A percentile compares a stretch with the other conserved stretches of the same genome.
Evolutionary conservation across 805 yeast genomes (phyloP).

Genomic region (Clavispora fructus): DNA sequence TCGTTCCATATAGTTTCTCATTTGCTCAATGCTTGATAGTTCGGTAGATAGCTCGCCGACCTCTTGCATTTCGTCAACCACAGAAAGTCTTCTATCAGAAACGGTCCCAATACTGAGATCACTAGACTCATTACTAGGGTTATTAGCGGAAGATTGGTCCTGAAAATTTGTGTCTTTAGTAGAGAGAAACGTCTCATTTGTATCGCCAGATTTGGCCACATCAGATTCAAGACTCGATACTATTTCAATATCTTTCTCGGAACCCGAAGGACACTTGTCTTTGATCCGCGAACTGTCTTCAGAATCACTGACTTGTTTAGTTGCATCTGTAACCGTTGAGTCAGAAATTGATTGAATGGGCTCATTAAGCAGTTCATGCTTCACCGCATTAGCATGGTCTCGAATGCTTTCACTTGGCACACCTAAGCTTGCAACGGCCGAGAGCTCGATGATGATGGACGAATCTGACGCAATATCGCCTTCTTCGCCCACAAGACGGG

Average conservation of each 20-base stretch:
- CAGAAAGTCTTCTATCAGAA: background rate
- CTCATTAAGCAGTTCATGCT: background rate
- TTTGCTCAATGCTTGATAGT: background rate
- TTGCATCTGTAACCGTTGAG: background rate
- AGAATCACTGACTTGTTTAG: slow-evolving; percentile 9
- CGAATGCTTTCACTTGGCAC: background rate
- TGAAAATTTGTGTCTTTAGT: background rate
- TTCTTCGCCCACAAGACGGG: background rate
- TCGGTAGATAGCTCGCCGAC: too few relatives aligned
- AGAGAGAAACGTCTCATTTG: background rate
- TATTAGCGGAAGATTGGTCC: slow-evolving; percentile 2
- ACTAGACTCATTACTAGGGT: background rate
- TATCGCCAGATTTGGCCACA: background rate
- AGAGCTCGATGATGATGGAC: background rate
- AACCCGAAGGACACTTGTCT: background rate
- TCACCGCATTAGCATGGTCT: background rate
- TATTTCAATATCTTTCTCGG: slow-evolving; percentile 1
- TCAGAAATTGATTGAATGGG: background rate
- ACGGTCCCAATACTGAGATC: background rate
- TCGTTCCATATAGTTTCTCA: background rate
- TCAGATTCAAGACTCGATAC: slow-evolving; percentile 2
- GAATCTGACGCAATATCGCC: background rate
- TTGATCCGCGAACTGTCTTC: slow-evolving; percentile 3
- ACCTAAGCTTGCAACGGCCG: background rate
- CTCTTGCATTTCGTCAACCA: background rate